Evolutionary conservation across 768 basidiomycete genomes (phyloP).

Genomic region (Podaxis pistillaris): DNA sequence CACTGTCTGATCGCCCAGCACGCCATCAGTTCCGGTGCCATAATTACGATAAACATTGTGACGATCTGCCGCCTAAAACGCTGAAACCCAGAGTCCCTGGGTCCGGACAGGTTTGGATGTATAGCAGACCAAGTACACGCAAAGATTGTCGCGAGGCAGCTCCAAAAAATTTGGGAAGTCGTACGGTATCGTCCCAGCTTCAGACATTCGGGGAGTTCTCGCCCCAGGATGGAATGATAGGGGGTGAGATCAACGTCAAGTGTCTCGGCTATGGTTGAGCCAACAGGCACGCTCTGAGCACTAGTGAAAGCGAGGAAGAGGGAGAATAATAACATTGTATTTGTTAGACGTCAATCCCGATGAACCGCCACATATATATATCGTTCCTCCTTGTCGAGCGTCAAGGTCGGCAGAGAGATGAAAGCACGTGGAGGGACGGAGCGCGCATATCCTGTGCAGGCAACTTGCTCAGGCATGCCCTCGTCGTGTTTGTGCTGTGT

Average conservation of each 20-base stretch:
- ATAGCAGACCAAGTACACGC: slow-evolving; percentile 11
- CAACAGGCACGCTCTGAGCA: background rate
- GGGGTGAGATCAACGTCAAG: background rate
- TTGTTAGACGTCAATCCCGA: background rate
- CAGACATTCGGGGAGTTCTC: background rate
- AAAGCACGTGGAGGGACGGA: too few species aligned
- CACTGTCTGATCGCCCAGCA: slow-evolving; percentile 10
- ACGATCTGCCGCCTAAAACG: background rate
- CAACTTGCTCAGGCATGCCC: too few species aligned
- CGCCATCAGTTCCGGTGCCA: slow-evolving; percentile 9
- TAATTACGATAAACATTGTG: background rate
- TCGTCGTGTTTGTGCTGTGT: too few species aligned
- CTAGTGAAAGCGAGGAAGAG: background rate
- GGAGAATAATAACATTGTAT: background rate
- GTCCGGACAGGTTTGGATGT: slow-evolving; percentile 8
- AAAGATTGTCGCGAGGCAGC: slow-evolving; percentile 10
- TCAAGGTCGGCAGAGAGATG: too few species aligned
- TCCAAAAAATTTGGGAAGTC: slow-evolving; percentile 1
- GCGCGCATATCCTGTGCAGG: too few species aligned
- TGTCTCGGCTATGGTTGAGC: background rate
- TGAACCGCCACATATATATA: too few species aligned
- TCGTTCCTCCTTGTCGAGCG: too few species aligned
- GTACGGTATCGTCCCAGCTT: background rate
- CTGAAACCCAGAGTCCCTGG: slow-evolving; percentile 12
- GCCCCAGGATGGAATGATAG: background rate